A percentile compares a stretch with the other conserved stretches of the same genome.
These are phyloP conservation scores for Pichia manshurica DNA, from an alignment of 805 yeast genomes.

Conservation along the genomic window DNA sequence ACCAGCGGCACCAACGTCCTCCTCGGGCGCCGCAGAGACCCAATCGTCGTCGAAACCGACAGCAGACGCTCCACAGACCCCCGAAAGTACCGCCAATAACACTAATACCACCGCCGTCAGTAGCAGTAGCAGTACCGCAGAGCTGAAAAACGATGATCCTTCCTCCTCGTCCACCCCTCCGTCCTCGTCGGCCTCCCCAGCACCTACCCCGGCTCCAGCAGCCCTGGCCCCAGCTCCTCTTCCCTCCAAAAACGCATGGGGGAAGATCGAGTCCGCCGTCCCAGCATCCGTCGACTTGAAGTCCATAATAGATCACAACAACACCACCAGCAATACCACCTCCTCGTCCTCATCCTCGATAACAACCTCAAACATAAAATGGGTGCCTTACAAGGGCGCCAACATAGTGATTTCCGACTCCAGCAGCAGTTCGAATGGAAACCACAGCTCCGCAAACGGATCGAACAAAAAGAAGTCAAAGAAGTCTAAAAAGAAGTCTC, in stretches of 20 bases:
- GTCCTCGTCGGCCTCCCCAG: not conserved
- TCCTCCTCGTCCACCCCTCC: not conserved
- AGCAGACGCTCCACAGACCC: too few relatives aligned
- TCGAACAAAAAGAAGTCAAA: constrained; percentile 5
- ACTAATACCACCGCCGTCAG: too few relatives aligned
- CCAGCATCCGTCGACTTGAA: constrained; percentile 21
- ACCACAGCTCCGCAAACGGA: not conserved
- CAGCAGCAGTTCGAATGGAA: too few relatives aligned
- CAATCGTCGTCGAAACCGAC: too few relatives aligned
- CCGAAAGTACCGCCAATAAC: too few relatives aligned
- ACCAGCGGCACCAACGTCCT: not conserved
- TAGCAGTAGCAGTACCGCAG: too few relatives aligned
- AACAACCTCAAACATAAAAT: constrained; percentile 50
- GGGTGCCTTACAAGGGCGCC: constrained; percentile 63
- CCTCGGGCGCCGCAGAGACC: too few relatives aligned
- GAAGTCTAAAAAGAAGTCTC: constrained; percentile 3
- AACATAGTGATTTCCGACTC: constrained; percentile 36
- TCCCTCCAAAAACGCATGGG: constrained; percentile 62
- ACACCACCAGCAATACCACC: not conserved
- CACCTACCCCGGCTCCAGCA: not conserved
- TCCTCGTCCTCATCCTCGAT: constrained; percentile 20
- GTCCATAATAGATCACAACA: constrained; percentile 15
- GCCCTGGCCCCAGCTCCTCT: constrained; percentile 55
- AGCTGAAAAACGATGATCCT: not conserved
- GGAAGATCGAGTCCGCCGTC: constrained; percentile 25